Conservation (phyloP, 202 grass and related monocot species). For the Bolboschoenoplectus hybrid region DNA sequence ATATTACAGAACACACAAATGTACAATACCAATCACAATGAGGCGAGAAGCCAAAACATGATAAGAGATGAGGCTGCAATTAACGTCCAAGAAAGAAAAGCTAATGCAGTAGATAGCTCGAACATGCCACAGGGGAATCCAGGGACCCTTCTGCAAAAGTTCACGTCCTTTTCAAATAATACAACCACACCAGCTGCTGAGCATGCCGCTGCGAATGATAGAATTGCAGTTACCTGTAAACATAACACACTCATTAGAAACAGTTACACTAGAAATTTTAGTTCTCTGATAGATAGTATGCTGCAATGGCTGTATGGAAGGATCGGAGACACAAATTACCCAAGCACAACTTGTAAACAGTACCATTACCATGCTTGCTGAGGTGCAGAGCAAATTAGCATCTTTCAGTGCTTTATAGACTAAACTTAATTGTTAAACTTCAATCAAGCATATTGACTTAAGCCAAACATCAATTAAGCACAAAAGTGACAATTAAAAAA, state of each 20-base stretch:
- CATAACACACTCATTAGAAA: not conserved
- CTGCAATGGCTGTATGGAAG: too few relatives aligned
- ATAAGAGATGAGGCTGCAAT: slow-evolving; percentile 63
- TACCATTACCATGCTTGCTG: not conserved
- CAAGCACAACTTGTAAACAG: not conserved
- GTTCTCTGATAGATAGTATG: not conserved
- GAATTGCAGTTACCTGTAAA: slow-evolving; percentile 65
- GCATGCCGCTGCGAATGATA: slow-evolving; percentile 74
- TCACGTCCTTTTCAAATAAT: slow-evolving; percentile 68
- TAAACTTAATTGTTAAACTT: not conserved
- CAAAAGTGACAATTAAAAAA: not conserved
- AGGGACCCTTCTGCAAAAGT: slow-evolving; percentile 62
- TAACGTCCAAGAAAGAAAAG: slow-evolving; percentile 70
- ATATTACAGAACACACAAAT: slow-evolving; percentile 42
- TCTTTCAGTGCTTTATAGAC: not conserved
- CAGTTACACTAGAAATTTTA: not conserved
- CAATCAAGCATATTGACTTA: not conserved
- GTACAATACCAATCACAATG: slow-evolving; percentile 57
- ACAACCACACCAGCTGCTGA: slow-evolving; percentile 70
- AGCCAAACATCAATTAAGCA: not conserved
- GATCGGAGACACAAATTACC: not conserved
- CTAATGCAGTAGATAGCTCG: slow-evolving; percentile 63
- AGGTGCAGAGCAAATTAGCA: not conserved
- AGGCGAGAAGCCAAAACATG: slow-evolving; percentile 79
- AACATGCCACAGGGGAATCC: slow-evolving; percentile 61